Evolutionary conservation across 2,329 filamentous ascomycete genomes (phyloP).

Genomic region (Fusarium domesticum): DNA sequence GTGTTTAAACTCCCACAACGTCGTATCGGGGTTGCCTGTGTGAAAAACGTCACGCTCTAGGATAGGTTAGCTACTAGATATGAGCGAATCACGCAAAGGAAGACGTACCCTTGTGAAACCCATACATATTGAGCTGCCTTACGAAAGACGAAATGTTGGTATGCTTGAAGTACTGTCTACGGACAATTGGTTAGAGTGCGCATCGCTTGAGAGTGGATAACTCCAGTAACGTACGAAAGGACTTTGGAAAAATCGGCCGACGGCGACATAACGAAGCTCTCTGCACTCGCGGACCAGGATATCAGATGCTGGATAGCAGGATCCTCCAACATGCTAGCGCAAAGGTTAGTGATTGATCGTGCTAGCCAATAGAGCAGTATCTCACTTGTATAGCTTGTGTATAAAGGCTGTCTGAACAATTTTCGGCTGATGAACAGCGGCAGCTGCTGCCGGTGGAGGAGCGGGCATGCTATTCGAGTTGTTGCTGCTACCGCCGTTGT

Average conservation of each 20-base stretch:
- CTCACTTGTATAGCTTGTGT: slow-evolving; percentile 97
- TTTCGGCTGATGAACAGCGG: slow-evolving; percentile 87
- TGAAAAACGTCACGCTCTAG: slow-evolving; percentile 97
- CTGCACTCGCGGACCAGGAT: slow-evolving; percentile 88
- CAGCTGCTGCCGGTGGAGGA: slow-evolving; percentile 56
- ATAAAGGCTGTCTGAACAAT: slow-evolving; percentile 98
- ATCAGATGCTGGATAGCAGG: slow-evolving; percentile 90
- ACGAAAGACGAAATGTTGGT: slow-evolving; percentile 99
- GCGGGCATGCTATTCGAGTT: slow-evolving; percentile 47
- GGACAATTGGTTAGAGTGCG: slow-evolving; percentile 6
- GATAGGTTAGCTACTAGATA: slow-evolving; percentile 4
- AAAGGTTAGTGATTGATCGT: slow-evolving; percentile 23
- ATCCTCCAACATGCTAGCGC: slow-evolving; percentile 88
- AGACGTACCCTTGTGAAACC: slow-evolving; percentile 88
- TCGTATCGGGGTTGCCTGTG: slow-evolving; percentile 87
- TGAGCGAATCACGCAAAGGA: not conserved
- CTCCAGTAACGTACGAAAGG: slow-evolving; percentile 68
- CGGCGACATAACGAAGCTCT: slow-evolving; percentile 98
- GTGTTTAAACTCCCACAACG: slow-evolving; percentile 98
- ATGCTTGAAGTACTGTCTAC: slow-evolving; percentile 98
- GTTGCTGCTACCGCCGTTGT: slow-evolving; percentile 28
- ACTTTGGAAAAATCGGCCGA: slow-evolving; percentile 98
- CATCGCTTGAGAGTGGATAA: not conserved
- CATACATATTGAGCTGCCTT: slow-evolving; percentile 97
- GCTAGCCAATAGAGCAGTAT: not conserved